phyloP scores from a whole-genome alignment of 2,329 filamentous ascomycete species.

The Hypoxylon sp. region DNA sequence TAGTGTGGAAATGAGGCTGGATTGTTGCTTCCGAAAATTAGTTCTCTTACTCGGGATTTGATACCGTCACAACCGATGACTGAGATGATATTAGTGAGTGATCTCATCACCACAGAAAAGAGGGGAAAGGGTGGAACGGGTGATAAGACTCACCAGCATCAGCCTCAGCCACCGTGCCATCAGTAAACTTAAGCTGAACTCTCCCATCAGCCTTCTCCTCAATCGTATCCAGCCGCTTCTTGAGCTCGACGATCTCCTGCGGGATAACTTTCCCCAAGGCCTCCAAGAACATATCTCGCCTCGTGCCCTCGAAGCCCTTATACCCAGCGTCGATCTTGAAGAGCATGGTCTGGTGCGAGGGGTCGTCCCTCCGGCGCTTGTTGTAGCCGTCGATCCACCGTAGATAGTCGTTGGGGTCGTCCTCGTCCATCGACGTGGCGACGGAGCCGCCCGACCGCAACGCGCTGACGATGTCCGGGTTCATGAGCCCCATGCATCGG shows the following conservation, averaged over 20 bases:
- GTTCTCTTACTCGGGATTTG: slow-evolving; percentile 59
- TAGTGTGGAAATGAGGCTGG: slow-evolving; percentile 59
- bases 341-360: slow-evolving; percentile 30
- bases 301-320: slow-evolving; percentile 45
- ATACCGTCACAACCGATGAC: slow-evolving; percentile 63
- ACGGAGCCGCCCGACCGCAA: slow-evolving; percentile 34
- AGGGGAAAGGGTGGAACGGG: not conserved
- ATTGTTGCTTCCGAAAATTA: slow-evolving; percentile 57
- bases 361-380: slow-evolving; percentile 36
- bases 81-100: not conserved
- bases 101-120: not conserved
- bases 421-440: slow-evolving; percentile 32
- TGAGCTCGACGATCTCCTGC: slow-evolving; percentile 53
- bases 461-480: slow-evolving; percentile 38
- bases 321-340: slow-evolving; percentile 32
- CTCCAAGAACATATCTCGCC: slow-evolving; percentile 62
- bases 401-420: slow-evolving; percentile 40
- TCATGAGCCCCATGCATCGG: slow-evolving; percentile 42
- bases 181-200: slow-evolving; percentile 56
- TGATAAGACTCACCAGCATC: slow-evolving; percentile 43
- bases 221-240: slow-evolving; percentile 53
- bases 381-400: slow-evolving; percentile 43
- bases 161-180: slow-evolving; percentile 56
- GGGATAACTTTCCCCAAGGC: slow-evolving; percentile 62
- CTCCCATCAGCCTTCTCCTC: slow-evolving; percentile 42